phyloP scores from a whole-genome alignment of 2,329 filamentous ascomycete genomes.

The Calonectria honghensis region DNA sequence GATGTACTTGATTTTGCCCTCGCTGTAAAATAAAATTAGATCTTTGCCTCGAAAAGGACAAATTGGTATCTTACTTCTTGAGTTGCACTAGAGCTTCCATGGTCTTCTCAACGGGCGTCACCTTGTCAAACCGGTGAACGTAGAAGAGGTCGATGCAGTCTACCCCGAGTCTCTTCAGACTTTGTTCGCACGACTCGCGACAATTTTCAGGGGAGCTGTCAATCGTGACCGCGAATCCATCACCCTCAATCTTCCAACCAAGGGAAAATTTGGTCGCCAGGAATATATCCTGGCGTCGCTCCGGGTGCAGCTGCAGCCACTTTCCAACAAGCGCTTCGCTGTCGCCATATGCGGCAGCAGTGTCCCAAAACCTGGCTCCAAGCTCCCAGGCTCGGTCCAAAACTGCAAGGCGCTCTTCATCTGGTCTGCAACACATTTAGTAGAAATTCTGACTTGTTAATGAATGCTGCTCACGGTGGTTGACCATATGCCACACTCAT shows the following conservation, averaged over 20 bases:
- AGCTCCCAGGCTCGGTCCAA: constrained; percentile 68
- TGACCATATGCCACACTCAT: constrained; percentile 44
- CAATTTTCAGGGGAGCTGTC: constrained; percentile 30
- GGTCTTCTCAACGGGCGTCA: constrained; percentile 67
- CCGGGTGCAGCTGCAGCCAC: constrained; percentile 67
- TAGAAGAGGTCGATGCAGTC: constrained; percentile 72
- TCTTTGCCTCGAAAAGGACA: not conserved
- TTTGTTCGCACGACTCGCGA: constrained; percentile 51
- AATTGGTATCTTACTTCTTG: constrained; percentile 55
- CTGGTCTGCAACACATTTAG: constrained; percentile 52
- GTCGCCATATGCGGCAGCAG: constrained; percentile 65
- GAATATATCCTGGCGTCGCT: constrained; percentile 66
- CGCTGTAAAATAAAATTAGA: constrained; percentile 50
- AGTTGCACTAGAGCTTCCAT: constrained; percentile 67
- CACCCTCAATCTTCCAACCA: constrained; percentile 25
- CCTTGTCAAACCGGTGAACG: constrained; percentile 66
- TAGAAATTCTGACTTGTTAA: not conserved
- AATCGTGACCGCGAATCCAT: constrained; percentile 39
- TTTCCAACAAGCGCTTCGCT: constrained; percentile 66
- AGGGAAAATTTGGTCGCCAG: constrained; percentile 60
- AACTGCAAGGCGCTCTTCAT: constrained; percentile 67
- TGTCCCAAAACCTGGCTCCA: constrained; percentile 70
- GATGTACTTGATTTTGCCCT: constrained; percentile 73
- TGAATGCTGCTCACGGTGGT: constrained; percentile 5
- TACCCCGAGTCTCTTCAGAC: constrained; percentile 62